Base-by-base conservation (phyloP, 2,329 filamentous ascomycete species). In the Verticillium alfalfae region DNA sequence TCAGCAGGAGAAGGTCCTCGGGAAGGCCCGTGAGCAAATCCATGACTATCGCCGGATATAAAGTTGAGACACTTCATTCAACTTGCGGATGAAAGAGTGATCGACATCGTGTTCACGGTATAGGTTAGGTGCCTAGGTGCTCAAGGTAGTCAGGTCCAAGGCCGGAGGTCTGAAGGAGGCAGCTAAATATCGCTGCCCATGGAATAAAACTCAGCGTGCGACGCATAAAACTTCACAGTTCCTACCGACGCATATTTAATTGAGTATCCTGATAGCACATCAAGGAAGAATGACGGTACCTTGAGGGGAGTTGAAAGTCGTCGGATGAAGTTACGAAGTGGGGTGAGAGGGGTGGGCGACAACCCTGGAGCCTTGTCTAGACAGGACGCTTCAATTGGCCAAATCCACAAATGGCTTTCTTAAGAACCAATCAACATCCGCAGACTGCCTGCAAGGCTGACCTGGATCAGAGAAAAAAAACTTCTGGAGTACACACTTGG, bases 1-100 rank as follows among this genome's bases (percentile, higher is more conserved):
- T 73, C 57, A 85, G 75, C 62, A 85, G 75, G 66, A 88, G 87
- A 56, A 88, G 69, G 59, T 86, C 84, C 66, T 79, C 78, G n/a
- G 85, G 85, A 45, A 88, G 74, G 16, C 77, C 71, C 10, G 73
- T 74, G 36, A 82, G 34, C 18, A 61, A 71, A 63, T 77, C 72
- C 71, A 71, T 73, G 66, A 26, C 18, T 18, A n/a, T 22, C 6
- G n/a, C 18, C 13, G 18, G 3, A 5, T 12, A 5, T 4, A 26
- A 26, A 22, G 9, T 10, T 1, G 18, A 4, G 8, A 26, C 10
- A 18, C 2, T n/a, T 45, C 5, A 45, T n/a, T 45, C 5, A 45
- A n/a, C 8, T 10, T 10, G 67, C 39, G 39, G 36, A 8, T 22
- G 10, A 10, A 26, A 26, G 45, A 18, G 13, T 22, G 45, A 41